Evolutionary conservation across 768 basidiomycete genomes (phyloP).

Genomic region (Lentinula sp.): DNA sequence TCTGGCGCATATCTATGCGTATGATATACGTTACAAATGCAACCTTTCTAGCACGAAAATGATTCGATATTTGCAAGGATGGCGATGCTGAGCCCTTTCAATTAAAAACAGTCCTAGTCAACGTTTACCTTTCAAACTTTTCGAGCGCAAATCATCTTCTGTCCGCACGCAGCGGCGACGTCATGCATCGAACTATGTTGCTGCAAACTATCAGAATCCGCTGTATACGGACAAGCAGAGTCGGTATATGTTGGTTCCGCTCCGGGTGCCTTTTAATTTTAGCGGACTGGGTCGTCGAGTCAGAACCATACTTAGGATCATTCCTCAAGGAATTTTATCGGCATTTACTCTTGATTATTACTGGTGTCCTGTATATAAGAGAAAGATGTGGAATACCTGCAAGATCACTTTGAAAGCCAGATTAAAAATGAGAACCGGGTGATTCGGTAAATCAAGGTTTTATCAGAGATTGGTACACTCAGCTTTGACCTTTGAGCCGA

Average conservation of each 20-base stretch:
- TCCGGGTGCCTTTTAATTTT: not conserved
- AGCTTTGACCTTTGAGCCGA: not conserved
- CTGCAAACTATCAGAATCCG: not conserved
- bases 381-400: too few species aligned
- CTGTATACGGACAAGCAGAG: not conserved
- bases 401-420: too few species aligned
- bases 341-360: too few species aligned
- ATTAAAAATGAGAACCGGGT: too few species aligned
- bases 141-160: too few species aligned
- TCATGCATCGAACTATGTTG: not conserved
- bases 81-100: not conserved
- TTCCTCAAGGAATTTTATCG: not conserved
- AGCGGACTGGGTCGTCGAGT: not conserved
- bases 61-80: not conserved
- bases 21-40: not conserved
- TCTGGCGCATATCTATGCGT: too few species aligned
- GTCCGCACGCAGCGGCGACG: not conserved
- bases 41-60: not conserved
- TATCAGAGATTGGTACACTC: not conserved
- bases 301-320: not conserved
- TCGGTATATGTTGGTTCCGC: not conserved
- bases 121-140: too few species aligned
- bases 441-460: too few species aligned
- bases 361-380: too few species aligned
- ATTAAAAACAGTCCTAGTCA: not conserved